Conservation (phyloP, 352 stramenopile species). For the Aphanomyces invadans region DNA sequence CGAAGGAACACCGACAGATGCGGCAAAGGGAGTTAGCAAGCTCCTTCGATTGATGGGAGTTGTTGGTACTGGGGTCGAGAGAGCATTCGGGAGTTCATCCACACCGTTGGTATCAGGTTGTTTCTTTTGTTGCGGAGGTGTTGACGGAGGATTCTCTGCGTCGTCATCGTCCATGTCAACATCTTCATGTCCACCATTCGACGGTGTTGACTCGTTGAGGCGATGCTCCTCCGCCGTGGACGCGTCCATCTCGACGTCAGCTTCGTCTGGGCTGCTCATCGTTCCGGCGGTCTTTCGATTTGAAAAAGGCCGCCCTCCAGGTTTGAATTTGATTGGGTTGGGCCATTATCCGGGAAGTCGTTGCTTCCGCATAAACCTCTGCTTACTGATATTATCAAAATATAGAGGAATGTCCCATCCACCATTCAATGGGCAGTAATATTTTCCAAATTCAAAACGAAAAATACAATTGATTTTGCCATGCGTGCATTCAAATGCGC, state of each 20-base stretch:
- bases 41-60: neutral
- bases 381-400: neutral
- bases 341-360: neutral
- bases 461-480: neutral
- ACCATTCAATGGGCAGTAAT: slow-evolving; percentile 23
- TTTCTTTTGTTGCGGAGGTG: neutral
- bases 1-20: neutral
- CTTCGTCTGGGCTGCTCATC: neutral
- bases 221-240: neutral
- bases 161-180: slow-evolving; percentile 20
- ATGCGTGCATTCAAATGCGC: no score
- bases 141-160: neutral
- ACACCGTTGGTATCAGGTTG: neutral
- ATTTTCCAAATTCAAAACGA: neutral
- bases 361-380: neutral
- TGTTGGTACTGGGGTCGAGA: neutral
- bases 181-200: neutral
- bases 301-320: neutral
- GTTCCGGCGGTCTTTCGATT: neutral
- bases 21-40: neutral
- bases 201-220: neutral
- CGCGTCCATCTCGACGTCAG: slow-evolving; percentile 3
- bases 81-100: neutral
- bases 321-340: slow-evolving; percentile 12
- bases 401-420: slow-evolving; percentile 4